Base-by-base conservation (phyloP, 2,329 filamentous ascomycete species). In the Apiospora hydei region DNA sequence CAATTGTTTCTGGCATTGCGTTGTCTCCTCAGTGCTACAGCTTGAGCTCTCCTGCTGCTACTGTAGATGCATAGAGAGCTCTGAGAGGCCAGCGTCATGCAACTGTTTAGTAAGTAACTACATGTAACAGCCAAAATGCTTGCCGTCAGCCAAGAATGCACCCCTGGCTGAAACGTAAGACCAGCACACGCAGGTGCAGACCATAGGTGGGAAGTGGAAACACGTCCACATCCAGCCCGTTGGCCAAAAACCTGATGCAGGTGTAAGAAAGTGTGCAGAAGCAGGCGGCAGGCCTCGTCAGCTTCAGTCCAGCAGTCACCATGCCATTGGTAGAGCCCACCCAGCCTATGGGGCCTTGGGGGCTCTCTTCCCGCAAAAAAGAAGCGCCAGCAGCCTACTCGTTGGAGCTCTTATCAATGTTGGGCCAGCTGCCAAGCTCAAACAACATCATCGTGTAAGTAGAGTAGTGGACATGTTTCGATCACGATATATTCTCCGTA, bases 201-300 rank as follows among this genome's bases (percentile, higher is more conserved):
- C 51, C 51, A 57, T 34, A 3, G 8, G 14, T 13, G 43, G 51
- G 24, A 57, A 30, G 51, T 57, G 51, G 26, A 30, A 57, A 57
- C 53, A 61, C 53, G 30, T 61, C 53, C 26, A 30, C 53, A 34
- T 18, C 53, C 53, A 57, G 53, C 53, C 53, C 53, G 53, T 61
- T 61, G 53, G 53, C 34, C 4, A 14, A 18, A 57, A 57, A 34
- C 26, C 6, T 10, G 53, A 57, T 57, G 53, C 53, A 57, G 53
- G 26, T 53, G 24, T 26, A 53, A 53, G n/a, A 5, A 26, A 24
- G 14, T 26, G 49, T 13, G 49, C 26, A 26, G 49, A n/a, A 4
- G 51, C 16, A 61, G 53, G 53, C 30, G 1, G 51, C 16, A 61
- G 53, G 53, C 30, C 53, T 61, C 53, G 53, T 61, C 53, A 61